Evolutionary conservation across 352 stramenopile genomes (phyloP).

Genomic region (Pseudoperonospora humuli): DNA sequence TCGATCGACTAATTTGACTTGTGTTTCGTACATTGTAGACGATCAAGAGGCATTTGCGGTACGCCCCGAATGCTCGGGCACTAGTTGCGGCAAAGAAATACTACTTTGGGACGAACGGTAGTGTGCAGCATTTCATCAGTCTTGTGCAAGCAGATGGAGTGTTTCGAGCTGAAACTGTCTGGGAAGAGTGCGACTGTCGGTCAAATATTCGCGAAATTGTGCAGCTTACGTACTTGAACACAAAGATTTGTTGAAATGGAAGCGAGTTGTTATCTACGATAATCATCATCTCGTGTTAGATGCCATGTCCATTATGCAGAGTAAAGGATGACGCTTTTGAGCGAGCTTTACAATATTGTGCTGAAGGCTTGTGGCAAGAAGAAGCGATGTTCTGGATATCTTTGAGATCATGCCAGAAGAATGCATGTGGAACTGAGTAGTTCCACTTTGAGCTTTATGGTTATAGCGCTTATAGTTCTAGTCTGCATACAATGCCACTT

Average conservation of each 20-base stretch:
- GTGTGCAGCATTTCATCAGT: constrained; percentile 76
- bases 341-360: constrained; percentile 7
- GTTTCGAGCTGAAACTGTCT: constrained; percentile 52
- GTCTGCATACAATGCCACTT: too few species aligned
- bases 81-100: constrained; percentile 83
- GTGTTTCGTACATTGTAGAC: constrained; percentile 28
- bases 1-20: neutral
- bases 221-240: constrained; percentile 26
- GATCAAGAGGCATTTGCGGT: constrained; percentile 67
- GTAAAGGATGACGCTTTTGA: neutral
- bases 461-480: constrained; percentile 7
- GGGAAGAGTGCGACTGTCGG: constrained; percentile 56
- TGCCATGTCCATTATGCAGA: constrained; percentile 1
- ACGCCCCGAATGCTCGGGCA: constrained; percentile 30
- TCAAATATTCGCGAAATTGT: constrained; percentile 84
- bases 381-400: constrained; percentile 5
- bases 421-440: constrained; percentile 2
- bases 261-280: too few species aligned
- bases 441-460: constrained; percentile 1
- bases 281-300: too few species aligned
- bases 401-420: constrained; percentile 5
- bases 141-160: constrained; percentile 40
- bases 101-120: constrained; percentile 82
- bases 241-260: too few species aligned
- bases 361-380: constrained; percentile 7